phyloP scores from a whole-genome alignment of 2,329 filamentous ascomycete genomes.

The Xylariaceae sp. region DNA sequence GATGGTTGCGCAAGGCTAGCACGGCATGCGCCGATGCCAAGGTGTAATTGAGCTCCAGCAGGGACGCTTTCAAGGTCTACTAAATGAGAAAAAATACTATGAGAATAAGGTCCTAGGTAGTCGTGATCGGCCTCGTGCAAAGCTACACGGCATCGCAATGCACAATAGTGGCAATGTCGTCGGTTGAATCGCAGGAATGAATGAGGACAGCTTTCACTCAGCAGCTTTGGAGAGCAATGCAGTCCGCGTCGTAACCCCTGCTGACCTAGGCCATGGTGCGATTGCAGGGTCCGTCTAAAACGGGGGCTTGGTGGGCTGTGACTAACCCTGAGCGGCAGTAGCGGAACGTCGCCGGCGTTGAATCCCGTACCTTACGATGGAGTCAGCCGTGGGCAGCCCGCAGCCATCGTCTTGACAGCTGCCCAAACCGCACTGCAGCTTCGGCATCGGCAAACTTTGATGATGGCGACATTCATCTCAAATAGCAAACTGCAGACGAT shows the following conservation, averaged over 20 bases:
- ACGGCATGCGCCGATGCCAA: no score
- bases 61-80: background rate
- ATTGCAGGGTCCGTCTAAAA: background rate
- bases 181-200: background rate
- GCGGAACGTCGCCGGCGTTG: no score
- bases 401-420: no score
- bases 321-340: no score
- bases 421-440: no score
- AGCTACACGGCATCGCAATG: conserved; percentile 1
- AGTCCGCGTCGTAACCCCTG: conserved; percentile 3
- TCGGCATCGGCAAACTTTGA: no score
- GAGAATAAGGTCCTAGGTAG: background rate
- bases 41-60: background rate
- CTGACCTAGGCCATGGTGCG: conserved; percentile 1
- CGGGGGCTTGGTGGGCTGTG: no score
- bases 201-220: conserved; percentile 24
- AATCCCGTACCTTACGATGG: no score
- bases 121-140: background rate
- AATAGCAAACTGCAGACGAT: no score
- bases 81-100: background rate
- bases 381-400: no score
- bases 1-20: no score
- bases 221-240: conserved; percentile 1
- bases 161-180: background rate
- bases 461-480: no score